A percentile compares a stretch with the other conserved stretches of the same genome.
These are phyloP conservation scores for Rhizodiscina lignyota DNA, from an alignment of 495 filamentous ascomycete species.

Conservation along the genomic window DNA sequence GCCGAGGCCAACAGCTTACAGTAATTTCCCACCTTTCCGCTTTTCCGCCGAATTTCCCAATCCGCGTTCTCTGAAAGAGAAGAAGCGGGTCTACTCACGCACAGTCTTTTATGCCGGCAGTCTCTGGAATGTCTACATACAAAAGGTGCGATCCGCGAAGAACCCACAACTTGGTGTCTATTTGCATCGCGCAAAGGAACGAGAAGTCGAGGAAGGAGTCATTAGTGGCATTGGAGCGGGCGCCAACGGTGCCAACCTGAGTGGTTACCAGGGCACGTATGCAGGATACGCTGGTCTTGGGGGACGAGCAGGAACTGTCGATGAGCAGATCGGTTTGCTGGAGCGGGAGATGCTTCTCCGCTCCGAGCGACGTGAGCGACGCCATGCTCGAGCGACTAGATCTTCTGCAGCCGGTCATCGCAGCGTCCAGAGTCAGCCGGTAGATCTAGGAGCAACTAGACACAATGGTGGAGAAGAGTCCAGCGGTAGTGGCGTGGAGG, in stretches of 20 bases:
- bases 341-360: slow-evolving; percentile 30
- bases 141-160: slow-evolving; percentile 37
- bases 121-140: slow-evolving; percentile 47
- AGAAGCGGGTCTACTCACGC: slow-evolving; percentile 41
- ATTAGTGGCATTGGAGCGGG: slow-evolving; percentile 10
- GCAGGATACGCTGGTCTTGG: no score
- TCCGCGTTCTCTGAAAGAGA: slow-evolving; percentile 37
- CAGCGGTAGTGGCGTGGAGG: slow-evolving; percentile 25
- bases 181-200: slow-evolving; percentile 41
- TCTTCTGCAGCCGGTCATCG: no score
- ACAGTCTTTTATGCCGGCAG: slow-evolving; percentile 47
- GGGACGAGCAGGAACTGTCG: slow-evolving; percentile 20
- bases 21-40: slow-evolving; percentile 40
- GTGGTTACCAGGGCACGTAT: no score
- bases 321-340: slow-evolving; percentile 31
- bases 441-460: not conserved
- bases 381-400: not conserved
- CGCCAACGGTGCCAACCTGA: slow-evolving; percentile 1
- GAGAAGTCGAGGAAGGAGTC: slow-evolving; percentile 31
- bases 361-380: slow-evolving; percentile 21
- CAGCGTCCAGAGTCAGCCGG: no score
- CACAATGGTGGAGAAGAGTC: slow-evolving; percentile 22
- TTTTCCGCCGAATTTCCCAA: slow-evolving; percentile 43
- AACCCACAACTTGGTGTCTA: slow-evolving; percentile 42
- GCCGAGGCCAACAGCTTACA: slow-evolving; percentile 27